These are phyloP conservation scores for Posidonia australis DNA, from an alignment of 106 monocot species.

Conservation along the genomic window DNA sequence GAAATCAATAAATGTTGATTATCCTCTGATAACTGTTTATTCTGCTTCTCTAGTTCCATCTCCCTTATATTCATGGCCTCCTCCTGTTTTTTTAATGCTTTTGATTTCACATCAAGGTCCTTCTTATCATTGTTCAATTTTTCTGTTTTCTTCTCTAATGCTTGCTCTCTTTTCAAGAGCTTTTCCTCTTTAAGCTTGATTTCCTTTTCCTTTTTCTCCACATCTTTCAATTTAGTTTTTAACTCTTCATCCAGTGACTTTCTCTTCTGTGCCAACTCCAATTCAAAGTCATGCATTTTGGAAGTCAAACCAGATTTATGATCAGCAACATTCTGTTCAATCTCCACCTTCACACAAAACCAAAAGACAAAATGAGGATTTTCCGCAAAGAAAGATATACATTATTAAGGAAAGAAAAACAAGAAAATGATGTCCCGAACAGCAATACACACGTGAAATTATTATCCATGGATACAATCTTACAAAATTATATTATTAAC, in stretches of 20 bases:
- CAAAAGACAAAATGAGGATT: background rate
- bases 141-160: conserved; percentile 37
- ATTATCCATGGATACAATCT: too few species aligned
- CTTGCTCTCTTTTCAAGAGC: conserved; percentile 52
- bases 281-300: conserved; percentile 68
- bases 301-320: conserved; percentile 45
- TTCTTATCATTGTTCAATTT: conserved; percentile 44
- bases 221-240: conserved; percentile 29
- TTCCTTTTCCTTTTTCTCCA: conserved; percentile 43
- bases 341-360: conserved; percentile 38
- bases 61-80: conserved; percentile 43
- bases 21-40: conserved; percentile 33
- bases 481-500: too few species aligned
- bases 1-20: conserved; percentile 18
- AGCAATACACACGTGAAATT: too few species aligned
- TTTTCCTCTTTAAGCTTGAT: conserved; percentile 34
- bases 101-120: conserved; percentile 57
- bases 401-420: too few species aligned
- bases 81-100: conserved; percentile 67
- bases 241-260: conserved; percentile 56
- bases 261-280: conserved; percentile 48
- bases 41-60: conserved; percentile 40
- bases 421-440: too few species aligned
- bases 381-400: too few species aligned
- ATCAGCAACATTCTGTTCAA: conserved; percentile 80